Base-by-base conservation (phyloP, 768 basidiomycete species). In the Asterophora lycoperdoides region DNA sequence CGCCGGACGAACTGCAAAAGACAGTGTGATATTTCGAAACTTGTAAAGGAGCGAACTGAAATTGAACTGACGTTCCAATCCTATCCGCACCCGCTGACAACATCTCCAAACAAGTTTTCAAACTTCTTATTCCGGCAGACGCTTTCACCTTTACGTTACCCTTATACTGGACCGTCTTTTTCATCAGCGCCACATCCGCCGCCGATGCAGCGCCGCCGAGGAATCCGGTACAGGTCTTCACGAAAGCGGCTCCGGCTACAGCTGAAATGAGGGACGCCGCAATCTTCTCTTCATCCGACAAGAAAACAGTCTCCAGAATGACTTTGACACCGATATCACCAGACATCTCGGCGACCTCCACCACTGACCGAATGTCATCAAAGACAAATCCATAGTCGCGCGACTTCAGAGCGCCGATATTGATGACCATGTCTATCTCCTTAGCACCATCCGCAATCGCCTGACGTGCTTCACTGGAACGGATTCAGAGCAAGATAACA, bases 201-300 rank as follows among this genome's bases (percentile, higher is more conserved):
- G 61, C 62, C 1, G 69, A 70, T 1, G 78, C 77, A 1, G 68
- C 75, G 23, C 77, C 76, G 5, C 74, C 69, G 4, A 63, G 68
- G 48, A 79, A 80, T 2, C 77, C 77, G 0, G 77, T 80, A 41
- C 70, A 76, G 0, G 77, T 80, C 60, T 79, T 78, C n/a, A 80
- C 76, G 46, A 75, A 79, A 0, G 65, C 61, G 1, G 76, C 78
- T 5, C 76, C 77, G 0, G 77, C 76, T 55, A 76, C 75, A 4
- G 75, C 74, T 3, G 75, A 68, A 4, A 78, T 57, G 43, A 73
- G 68, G 3, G 68, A 72, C 2, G 71, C 77, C 0, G 74, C 72
- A 19, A 79, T 66, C 55, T 76, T 78, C 48, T 75, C 67, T 18
- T 67, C 63, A 18, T 70, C 68, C 3, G 71, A 65, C 3, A 80